These are phyloP conservation scores for Talaromyces sp. DNA, from an alignment of 2,329 filamentous ascomycete genomes.

Conservation along the genomic window DNA sequence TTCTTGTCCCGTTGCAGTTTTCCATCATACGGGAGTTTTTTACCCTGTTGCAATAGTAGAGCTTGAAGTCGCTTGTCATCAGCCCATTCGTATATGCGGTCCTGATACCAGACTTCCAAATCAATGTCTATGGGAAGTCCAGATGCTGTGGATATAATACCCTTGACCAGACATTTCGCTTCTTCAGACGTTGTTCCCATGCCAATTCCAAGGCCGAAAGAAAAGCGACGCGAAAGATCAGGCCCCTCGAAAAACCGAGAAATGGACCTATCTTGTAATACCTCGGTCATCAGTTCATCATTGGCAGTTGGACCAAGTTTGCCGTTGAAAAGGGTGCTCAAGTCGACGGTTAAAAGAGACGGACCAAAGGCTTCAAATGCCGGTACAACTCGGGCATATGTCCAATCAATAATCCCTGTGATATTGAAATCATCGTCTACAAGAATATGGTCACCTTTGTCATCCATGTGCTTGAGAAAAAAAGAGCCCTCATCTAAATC, in stretches of 20 bases:
- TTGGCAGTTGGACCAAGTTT: background rate
- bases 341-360: slow-evolving; percentile 7
- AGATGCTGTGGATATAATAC: slow-evolving; percentile 4
- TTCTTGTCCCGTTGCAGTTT: background rate
- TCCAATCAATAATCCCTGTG: slow-evolving; percentile 57
- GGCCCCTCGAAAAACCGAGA: background rate
- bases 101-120: slow-evolving; percentile 1
- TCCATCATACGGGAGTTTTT: no score
- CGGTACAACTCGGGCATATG: slow-evolving; percentile 6
- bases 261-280: background rate
- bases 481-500: slow-evolving; percentile 34
- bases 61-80: background rate
- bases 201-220: slow-evolving; percentile 6
- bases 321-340: background rate
- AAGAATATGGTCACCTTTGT: slow-evolving; percentile 55
- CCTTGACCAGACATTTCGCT: slow-evolving; percentile 1
- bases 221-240: slow-evolving; percentile 10
- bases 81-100: slow-evolving; percentile 9
- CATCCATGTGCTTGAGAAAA: slow-evolving; percentile 53
- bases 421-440: slow-evolving; percentile 49
- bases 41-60: background rate
- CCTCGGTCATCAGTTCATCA: background rate
- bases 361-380: slow-evolving; percentile 11
- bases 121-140: background rate
- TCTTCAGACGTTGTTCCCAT: slow-evolving; percentile 3